phyloP scores from a whole-genome alignment of 108 stramenopile species.

The Mayamaea pseudoterrestris region DNA sequence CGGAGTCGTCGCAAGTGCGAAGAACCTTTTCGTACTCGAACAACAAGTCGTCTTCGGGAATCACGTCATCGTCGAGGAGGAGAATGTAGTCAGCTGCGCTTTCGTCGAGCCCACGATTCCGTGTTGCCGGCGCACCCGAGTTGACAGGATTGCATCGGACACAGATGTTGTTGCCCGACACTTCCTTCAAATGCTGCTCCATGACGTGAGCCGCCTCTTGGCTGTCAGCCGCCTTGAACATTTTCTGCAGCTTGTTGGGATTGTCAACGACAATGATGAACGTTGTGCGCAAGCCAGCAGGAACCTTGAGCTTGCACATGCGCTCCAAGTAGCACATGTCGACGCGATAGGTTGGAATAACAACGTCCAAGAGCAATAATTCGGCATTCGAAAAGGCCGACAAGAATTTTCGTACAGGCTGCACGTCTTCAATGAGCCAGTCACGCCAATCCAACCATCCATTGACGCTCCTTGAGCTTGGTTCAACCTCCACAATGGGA shows the following conservation, averaged over 20 bases:
- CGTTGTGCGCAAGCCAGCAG: slow-evolving; percentile 4
- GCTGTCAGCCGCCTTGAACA: neutral
- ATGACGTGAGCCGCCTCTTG: neutral
- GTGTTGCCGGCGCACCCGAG: slow-evolving; percentile 27
- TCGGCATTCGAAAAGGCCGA: too few species aligned
- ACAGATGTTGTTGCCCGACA: slow-evolving; percentile 20
- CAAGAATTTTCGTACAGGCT: slow-evolving; percentile 4
- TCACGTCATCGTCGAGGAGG: slow-evolving; percentile 31
- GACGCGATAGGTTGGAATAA: slow-evolving; percentile 41
- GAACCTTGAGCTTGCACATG: slow-evolving; percentile 21
- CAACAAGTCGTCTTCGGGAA: slow-evolving; percentile 22
- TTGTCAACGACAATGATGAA: slow-evolving; percentile 47
- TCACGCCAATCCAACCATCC: slow-evolving; percentile 23
- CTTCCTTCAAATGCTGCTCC: slow-evolving; percentile 9
- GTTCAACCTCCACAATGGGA: too few species aligned
- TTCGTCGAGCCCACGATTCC: slow-evolving; percentile 25
- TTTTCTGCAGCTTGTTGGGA: neutral
- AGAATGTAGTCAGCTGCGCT: slow-evolving; percentile 34
- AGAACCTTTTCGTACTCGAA: slow-evolving; percentile 9
- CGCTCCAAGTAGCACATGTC: slow-evolving; percentile 17
- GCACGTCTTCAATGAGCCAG: slow-evolving; percentile 19
- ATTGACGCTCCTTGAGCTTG: slow-evolving; percentile 25
- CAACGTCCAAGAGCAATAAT: slow-evolving; percentile 23
- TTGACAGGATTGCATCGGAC: slow-evolving; percentile 23
- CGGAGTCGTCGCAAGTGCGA: neutral